Evolutionary conservation across 257 asterid species (phyloP).

Genomic region (Solanum etuberosum): DNA sequence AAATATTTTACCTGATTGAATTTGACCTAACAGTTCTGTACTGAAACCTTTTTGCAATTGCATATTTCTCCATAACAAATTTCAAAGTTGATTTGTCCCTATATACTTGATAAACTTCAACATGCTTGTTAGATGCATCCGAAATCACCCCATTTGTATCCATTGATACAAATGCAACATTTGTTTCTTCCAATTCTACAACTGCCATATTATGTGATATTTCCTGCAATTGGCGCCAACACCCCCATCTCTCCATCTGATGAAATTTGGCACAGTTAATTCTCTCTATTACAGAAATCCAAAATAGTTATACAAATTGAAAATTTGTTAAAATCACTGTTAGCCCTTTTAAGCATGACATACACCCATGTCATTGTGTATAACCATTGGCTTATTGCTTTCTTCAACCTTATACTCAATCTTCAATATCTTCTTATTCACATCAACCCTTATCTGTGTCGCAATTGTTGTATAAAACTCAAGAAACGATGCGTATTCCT

Average conservation of each 20-base stretch:
- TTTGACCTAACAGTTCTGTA: no score
- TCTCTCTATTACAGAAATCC: neutral
- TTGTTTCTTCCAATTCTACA: neutral
- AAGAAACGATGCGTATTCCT: no score
- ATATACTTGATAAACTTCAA: neutral
- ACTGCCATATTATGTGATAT: neutral
- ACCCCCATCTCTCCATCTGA: neutral
- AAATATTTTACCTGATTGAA: no score
- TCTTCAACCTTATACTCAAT: no score
- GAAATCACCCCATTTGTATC: neutral
- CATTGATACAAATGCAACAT: neutral
- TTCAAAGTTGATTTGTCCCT: neutral
- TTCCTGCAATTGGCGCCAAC: neutral
- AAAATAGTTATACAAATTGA: neutral
- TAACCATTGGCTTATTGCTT: no score
- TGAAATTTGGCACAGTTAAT: neutral
- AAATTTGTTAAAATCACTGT: neutral
- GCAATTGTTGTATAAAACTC: no score
- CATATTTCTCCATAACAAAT: neutral
- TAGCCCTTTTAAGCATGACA: neutral
- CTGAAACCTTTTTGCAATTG: neutral
- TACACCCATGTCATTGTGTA: neutral
- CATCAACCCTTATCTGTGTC: no score
- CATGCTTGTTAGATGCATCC: neutral
- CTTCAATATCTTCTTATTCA: no score